Percentiles rank a stretch among this genome's conserved stretches.
phyloP scores from a whole-genome alignment of 2,329 filamentous ascomycete genomes.

The Aspergillus hiratsukae region DNA sequence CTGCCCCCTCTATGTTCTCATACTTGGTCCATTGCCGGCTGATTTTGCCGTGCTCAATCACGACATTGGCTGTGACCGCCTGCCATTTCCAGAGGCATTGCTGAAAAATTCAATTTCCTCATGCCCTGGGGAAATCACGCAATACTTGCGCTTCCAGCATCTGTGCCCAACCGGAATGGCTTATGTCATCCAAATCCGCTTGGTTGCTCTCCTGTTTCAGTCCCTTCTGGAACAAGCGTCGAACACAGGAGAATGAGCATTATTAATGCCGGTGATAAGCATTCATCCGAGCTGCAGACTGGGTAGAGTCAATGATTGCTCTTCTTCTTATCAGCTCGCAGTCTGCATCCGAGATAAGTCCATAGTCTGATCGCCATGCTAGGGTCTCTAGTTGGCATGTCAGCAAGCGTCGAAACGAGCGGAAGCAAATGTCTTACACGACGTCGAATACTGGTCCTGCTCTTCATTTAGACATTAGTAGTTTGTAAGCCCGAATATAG shows the following conservation, averaged over 20 bases:
- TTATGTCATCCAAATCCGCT: slow-evolving; percentile 7
- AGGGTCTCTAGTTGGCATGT: background rate
- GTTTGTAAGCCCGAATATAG: background rate
- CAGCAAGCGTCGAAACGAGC: background rate
- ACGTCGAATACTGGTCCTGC: background rate
- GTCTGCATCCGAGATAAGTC: background rate
- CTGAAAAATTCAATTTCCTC: slow-evolving; percentile 29
- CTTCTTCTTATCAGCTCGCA: background rate
- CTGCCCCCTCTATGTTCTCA: slow-evolving; percentile 20
- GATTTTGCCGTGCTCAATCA: slow-evolving; percentile 26
- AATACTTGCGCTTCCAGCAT: slow-evolving; percentile 30
- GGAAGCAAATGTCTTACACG: background rate
- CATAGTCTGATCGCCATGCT: background rate
- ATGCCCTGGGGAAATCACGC: slow-evolving; percentile 35
- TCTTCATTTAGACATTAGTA: background rate
- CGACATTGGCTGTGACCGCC: slow-evolving; percentile 28
- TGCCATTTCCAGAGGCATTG: slow-evolving; percentile 17
- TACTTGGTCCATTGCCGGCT: slow-evolving; percentile 14
- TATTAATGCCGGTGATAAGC: background rate
- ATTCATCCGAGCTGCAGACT: background rate
- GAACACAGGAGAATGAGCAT: background rate
- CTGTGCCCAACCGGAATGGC: slow-evolving; percentile 14
- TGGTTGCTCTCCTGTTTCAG: slow-evolving; percentile 17
- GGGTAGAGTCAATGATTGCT: background rate
- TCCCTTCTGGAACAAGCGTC: background rate